Conservation (phyloP, 1,139 yeast species). For the Debaryomyces nepalensis region DNA sequence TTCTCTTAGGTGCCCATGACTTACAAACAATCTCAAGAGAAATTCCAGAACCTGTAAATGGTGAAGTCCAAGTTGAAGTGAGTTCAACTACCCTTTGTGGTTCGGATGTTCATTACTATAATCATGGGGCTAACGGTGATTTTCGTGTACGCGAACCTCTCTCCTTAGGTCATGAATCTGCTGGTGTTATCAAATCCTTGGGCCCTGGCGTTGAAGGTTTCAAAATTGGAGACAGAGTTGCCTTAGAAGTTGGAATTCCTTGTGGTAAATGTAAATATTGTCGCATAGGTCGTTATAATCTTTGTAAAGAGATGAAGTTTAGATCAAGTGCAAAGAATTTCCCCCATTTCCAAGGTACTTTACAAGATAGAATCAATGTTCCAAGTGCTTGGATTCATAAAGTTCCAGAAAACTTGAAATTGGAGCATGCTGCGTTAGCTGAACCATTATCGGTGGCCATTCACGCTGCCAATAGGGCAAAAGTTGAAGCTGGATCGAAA, state of each 20-base stretch:
- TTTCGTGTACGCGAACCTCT: slow-evolving; percentile 33
- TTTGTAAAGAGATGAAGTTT: slow-evolving; percentile 78
- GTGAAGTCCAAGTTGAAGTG: slow-evolving; percentile 62
- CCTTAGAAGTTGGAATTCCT: slow-evolving; percentile 64
- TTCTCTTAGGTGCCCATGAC: slow-evolving; percentile 6
- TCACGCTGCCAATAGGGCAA: slow-evolving; percentile 35
- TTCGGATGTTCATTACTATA: slow-evolving; percentile 40
- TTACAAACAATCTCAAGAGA: slow-evolving; percentile 2
- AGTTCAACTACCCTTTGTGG: slow-evolving; percentile 48
- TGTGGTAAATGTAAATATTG: slow-evolving; percentile 70
- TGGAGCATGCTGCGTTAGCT: slow-evolving; percentile 37
- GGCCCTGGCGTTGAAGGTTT: slow-evolving; percentile 33
- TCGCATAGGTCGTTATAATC: slow-evolving; percentile 70
- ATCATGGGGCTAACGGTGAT: slow-evolving; percentile 37
- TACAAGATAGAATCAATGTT: slow-evolving; percentile 62
- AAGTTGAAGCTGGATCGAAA: slow-evolving; percentile 30
- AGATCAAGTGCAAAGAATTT: slow-evolving; percentile 70
- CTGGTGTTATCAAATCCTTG: slow-evolving; percentile 34
- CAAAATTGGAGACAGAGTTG: slow-evolving; percentile 29
- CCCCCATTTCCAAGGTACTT: slow-evolving; percentile 48
- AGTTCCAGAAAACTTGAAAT: slow-evolving; percentile 33
- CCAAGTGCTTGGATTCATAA: slow-evolving; percentile 65
- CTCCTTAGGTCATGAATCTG: slow-evolving; percentile 38
- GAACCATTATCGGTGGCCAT: slow-evolving; percentile 40
- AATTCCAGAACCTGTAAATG: slow-evolving; percentile 8